phyloP scores from a whole-genome alignment of 2,329 filamentous ascomycete genomes.

The Colletotrichum chrysophilum region DNA sequence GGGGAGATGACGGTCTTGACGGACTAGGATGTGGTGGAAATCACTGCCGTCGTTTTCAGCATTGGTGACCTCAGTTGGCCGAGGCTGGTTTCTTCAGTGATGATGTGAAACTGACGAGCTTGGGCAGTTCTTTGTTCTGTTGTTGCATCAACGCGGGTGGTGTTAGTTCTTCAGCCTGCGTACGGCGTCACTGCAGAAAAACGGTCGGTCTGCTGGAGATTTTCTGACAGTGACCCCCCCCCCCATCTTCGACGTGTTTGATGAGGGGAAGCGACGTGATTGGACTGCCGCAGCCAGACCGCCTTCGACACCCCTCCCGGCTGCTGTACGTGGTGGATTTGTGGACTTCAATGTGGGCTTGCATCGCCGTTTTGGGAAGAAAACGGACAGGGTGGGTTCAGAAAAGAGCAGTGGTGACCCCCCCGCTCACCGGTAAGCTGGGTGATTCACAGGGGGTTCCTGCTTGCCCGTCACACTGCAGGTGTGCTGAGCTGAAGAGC shows the following conservation, averaged over 20 bases:
- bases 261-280: neutral
- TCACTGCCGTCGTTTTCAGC: neutral
- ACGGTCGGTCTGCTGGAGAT: neutral
- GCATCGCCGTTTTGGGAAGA: constrained; percentile 9
- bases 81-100: neutral
- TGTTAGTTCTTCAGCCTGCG: neutral
- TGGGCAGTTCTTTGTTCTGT: constrained; percentile 3
- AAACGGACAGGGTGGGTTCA: neutral
- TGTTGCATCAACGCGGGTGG: neutral
- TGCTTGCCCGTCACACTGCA: neutral
- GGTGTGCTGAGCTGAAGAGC: neutral
- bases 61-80: neutral
- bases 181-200: neutral
- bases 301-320: constrained; percentile 6
- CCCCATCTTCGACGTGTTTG: neutral
- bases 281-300: constrained; percentile 6
- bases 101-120: neutral
- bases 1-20: neutral
- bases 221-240: neutral
- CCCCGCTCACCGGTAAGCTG: neutral
- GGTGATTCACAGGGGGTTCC: neutral
- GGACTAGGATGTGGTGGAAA: neutral
- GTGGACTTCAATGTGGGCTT: constrained; percentile 8
- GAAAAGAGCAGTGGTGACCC: constrained; percentile 4
- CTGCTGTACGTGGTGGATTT: neutral